Evolutionary conservation across 2,329 filamentous ascomycete species (phyloP), one percentile per base, ranked within the genome.

Genomic region (Polytolypa hystricis): DNA sequence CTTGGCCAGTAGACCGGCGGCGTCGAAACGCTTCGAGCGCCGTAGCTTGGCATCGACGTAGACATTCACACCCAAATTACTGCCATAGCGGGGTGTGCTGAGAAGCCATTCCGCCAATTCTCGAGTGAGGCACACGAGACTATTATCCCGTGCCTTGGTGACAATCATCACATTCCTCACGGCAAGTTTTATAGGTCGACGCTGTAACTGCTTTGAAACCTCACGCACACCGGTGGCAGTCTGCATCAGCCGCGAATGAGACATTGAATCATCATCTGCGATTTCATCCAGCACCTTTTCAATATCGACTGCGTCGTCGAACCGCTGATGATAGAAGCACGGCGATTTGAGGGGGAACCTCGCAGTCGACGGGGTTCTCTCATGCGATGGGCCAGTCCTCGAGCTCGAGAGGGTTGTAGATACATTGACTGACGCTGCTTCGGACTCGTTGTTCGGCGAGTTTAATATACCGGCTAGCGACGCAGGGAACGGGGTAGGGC

Each of bases 121-220:
- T 41, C 84, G 75, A 2, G 91, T 98, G 47, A 95, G 69, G 48
- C 82, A 75, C 21, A 98, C 89, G 11, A 98, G 72, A 48, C 84
- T 78, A 55, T 98, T 96, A 64, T 98, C 91, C 44, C 91, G 78
- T 15, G 91, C 91, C 63, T 96, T 98, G 43, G 91, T 98, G 46
- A 98, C 84, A 52, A 98, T 94, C 91, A 98, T 96, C 53, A 98
- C 76, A 57, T 85, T 95, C 53, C 77, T 78, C 31, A 98, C 87
- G 8, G 87, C 87, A 47, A 87, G 80, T 62, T 84, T 91, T 60
- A 96, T 85, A 15, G 91, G 89, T 27, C 85, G 77, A 38, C 89
- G 78, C 64, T 94, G 89, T 40, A 98, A 71, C 63, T 96, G 91
- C 61, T 93, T 89, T 11, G 86, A 93, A 9, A 98, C 87, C 62